These are phyloP conservation scores for Graphilbum ipis-grandicollis DNA, from an alignment of 2,329 filamentous ascomycete genomes.

Conservation along the genomic window DNA sequence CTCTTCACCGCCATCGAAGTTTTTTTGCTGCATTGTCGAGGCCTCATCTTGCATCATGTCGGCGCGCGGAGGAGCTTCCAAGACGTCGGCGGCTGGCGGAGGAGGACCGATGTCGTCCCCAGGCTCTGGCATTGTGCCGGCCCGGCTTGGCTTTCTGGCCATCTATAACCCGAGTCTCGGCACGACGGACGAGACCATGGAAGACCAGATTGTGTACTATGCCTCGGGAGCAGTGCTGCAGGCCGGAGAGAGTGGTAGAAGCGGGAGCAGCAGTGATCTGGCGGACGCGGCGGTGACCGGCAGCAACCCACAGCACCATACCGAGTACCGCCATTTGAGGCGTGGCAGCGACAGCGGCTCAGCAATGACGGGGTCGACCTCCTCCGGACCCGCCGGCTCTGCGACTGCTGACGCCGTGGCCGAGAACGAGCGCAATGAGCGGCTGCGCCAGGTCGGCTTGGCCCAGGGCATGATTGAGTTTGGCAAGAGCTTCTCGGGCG, in stretches of 20 bases:
- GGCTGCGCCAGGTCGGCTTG: conserved; percentile 79
- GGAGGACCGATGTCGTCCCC: no score
- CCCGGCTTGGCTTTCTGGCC: conserved; percentile 75
- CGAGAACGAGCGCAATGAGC: conserved; percentile 63
- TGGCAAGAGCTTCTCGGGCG: conserved; percentile 69
- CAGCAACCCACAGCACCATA: no score
- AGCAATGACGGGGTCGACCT: conserved; percentile 11
- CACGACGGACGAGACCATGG: conserved; percentile 48
- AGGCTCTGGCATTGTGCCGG: conserved; percentile 34
- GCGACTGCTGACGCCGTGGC: conserved; percentile 26
- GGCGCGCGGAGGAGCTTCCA: no score
- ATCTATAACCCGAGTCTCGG: conserved; percentile 70
- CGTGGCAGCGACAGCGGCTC: conserved; percentile 12
- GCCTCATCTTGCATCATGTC: no score
- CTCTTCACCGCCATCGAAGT: no score
- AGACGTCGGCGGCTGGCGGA: no score
- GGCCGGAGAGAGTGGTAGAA: background rate
- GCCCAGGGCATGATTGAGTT: conserved; percentile 96
- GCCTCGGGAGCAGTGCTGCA: conserved; percentile 40
- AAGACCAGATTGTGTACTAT: conserved; percentile 86
- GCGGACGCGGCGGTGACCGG: no score
- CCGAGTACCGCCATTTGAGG: no score
- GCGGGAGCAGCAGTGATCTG: conserved; percentile 12
- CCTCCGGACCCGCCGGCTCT: background rate
- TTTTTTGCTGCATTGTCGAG: no score